Base-by-base conservation (phyloP, 371 early-diverging fungal genomes). In the Syncephalis fuscata region DNA sequence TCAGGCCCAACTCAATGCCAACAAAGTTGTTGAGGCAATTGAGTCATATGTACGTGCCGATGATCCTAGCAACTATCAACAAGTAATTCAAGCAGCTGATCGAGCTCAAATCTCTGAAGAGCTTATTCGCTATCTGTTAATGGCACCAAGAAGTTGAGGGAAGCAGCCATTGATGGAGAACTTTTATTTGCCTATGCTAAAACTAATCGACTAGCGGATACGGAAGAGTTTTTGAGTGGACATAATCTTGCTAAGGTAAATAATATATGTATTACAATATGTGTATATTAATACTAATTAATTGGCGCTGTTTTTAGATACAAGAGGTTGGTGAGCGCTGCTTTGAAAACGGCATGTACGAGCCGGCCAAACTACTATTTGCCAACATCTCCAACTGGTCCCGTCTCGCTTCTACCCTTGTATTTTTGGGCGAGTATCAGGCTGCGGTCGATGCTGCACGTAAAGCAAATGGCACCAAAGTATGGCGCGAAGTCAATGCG, bases 361-460 rank as follows among this genome's bases (percentile, higher is more conserved):
- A 85, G 50, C 82, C 98, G 15, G 92, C 96, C 61, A 89, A 89
- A 68, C 73, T 94, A 41, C 62, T 97, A 48, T 97, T 89, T 66
- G 75, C 73, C 46, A 88, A 73, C 59, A 85, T 96, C 48, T 91
- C 92, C 49, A 97, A 95, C 77, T 90, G 92, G 83, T 90, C 92
- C 1, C 74, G 90, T 19, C 70, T 97, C 48, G 92, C 98, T 2
- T 79, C 94, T 20, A 97, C 96, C 0, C 66, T 95, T 43, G 94
- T 97, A 11, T 80, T 88, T 54, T 66, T 97, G 51, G 77, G 85
- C 46, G 98, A 97, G 56, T 92, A 88, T 65, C 86, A 87, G 61
- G 80, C 79, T 24, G 95, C 98, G 5, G 98, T 97, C 36, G 98
- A 97, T 57, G 90, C 93, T 56, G 96, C 95, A 8, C 80, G 95